Conservation (phyloP, 129 eudicot species). For the Dittrichia graveolens region DNA sequence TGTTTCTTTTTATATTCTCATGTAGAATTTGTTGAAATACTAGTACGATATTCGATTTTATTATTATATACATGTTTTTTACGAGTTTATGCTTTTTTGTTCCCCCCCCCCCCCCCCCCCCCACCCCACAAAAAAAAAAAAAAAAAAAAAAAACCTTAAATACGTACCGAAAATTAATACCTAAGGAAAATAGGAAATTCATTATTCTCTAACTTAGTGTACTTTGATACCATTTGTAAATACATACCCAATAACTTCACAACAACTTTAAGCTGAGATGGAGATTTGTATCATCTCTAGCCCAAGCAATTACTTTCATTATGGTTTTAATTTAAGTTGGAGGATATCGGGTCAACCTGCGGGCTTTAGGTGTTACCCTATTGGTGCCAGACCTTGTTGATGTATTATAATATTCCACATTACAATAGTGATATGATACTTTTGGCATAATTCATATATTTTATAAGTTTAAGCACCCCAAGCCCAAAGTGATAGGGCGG, state of each 20-base stretch:
- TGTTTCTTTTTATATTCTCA: not conserved
- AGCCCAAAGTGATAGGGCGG: not conserved
- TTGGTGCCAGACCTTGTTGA: not conserved
- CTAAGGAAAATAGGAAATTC: too few species aligned
- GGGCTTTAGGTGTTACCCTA: not conserved
- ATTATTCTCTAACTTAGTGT: too few species aligned
- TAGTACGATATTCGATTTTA: not conserved
- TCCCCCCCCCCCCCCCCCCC: too few species aligned
- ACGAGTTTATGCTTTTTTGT: too few species aligned
- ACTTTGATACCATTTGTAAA: too few species aligned
- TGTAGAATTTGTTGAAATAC: not conserved
- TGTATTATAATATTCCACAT: not conserved
- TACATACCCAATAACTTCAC: too few species aligned
- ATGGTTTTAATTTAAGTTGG: not conserved
- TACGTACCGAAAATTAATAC: too few species aligned
- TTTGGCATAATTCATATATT: not conserved
- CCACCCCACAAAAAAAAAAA: too few species aligned
- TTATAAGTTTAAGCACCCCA: not conserved
- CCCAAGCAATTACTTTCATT: not conserved
- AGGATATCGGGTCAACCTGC: not conserved
- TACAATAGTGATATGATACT: not conserved
- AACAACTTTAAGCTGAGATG: too few species aligned
- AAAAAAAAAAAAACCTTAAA: too few species aligned
- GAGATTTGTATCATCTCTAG: not conserved
- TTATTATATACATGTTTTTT: too few species aligned